A percentile compares a stretch with the other conserved stretches of the same genome.
Evolutionary conservation across 768 basidiomycete species (phyloP).

Genomic region (Dentipellis fragilis): DNA sequence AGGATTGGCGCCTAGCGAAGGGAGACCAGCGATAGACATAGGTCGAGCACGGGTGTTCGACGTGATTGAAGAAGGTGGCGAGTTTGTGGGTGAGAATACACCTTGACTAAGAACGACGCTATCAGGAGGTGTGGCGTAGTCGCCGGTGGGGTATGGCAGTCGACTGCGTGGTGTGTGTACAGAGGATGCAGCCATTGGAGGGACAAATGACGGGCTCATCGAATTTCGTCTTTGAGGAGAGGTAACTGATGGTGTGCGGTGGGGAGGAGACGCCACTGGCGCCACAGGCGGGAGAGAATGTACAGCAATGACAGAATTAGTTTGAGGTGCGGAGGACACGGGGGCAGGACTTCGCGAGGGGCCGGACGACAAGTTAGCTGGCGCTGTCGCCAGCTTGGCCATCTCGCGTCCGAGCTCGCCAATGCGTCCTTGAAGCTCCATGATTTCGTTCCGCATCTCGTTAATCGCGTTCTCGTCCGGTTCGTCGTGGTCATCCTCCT

Average conservation of each 20-base stretch:
- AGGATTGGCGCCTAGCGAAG: slow-evolving; percentile 12
- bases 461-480: slow-evolving; percentile 32
- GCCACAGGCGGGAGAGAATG: slow-evolving; percentile 26
- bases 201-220: slow-evolving; percentile 47
- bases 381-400: slow-evolving; percentile 57
- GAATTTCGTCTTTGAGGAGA: slow-evolving; percentile 36
- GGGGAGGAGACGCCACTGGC: slow-evolving; percentile 17
- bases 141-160: slow-evolving; percentile 75
- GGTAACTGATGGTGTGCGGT: slow-evolving; percentile 5
- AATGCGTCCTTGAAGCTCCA: slow-evolving; percentile 67
- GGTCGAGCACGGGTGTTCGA: slow-evolving; percentile 26
- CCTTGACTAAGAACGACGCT: slow-evolving; percentile 23
- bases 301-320: slow-evolving; percentile 38
- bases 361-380: slow-evolving; percentile 40
- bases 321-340: slow-evolving; percentile 33
- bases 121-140: slow-evolving; percentile 63
- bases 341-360: slow-evolving; percentile 37
- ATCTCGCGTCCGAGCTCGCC: slow-evolving; percentile 71
- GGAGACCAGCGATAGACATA: slow-evolving; percentile 40
- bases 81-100: slow-evolving; percentile 43
- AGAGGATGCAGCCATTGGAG: slow-evolving; percentile 30
- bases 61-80: slow-evolving; percentile 29
- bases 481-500: slow-evolving; percentile 12
- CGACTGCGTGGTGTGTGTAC: slow-evolving; percentile 34
- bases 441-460: slow-evolving; percentile 56